phyloP scores from a whole-genome alignment of 1,284 basidiomycete species.

The Melampsora larici-populina region DNA sequence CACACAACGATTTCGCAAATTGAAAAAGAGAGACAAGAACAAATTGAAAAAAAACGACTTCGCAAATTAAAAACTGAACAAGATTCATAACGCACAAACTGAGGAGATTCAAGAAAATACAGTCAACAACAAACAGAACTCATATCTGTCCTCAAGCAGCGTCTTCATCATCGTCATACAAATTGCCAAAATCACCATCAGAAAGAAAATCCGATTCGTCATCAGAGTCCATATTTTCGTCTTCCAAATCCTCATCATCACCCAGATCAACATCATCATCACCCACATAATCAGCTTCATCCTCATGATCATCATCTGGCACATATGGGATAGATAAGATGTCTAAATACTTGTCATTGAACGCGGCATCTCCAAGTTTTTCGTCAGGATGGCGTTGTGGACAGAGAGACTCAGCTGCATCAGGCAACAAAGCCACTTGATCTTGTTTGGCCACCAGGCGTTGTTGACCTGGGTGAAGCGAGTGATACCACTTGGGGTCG shows the following conservation, averaged over 20 bases:
- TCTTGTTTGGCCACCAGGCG: not conserved
- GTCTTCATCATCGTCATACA: no score
- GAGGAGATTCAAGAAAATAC: no score
- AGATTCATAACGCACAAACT: no score
- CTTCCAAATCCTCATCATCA: not conserved
- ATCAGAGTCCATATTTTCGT: not conserved
- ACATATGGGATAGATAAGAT: not conserved
- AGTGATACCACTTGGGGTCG: not conserved
- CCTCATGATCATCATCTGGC: not conserved
- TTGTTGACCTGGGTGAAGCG: not conserved
- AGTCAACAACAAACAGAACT: no score
- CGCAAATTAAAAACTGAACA: no score
- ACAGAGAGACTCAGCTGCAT: not conserved
- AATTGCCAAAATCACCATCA: no score
- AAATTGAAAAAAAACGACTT: no score
- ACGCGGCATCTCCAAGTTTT: not conserved
- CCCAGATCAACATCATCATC: not conserved
- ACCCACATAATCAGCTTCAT: not conserved
- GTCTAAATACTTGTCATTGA: not conserved
- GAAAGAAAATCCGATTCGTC: no score
- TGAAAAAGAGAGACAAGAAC: no score
- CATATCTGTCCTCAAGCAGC: no score
- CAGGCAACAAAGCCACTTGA: conserved; percentile 11
- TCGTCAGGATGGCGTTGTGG: not conserved
- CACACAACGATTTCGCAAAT: no score